Base-by-base conservation (phyloP, 805 yeast genomes). In the Cyberlindnera bimundalis region DNA sequence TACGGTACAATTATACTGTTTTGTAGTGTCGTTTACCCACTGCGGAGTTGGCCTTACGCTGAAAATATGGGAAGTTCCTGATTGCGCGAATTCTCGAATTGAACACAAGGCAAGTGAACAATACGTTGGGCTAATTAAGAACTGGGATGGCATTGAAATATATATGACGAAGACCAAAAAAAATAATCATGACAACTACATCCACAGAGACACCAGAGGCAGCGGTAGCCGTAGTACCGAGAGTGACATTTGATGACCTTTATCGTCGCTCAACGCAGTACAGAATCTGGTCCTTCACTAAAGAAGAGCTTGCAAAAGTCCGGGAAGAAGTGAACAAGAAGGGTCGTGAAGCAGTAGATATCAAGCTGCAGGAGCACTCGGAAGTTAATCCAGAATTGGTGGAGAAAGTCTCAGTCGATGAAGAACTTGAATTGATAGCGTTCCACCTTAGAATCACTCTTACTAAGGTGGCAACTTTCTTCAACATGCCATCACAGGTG, bases 261-360 rank as follows among this genome's bases (percentile, higher is more conserved):
- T 91, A 87, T 62, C 74, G 98, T 32, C 73, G 89, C 24, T 85
- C 96, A 4, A 74, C 93, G 1, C 99, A 91, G 65, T 91, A 73
- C 59, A 68, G 83, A 38, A 42, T 78, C 9, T 91, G 99, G 99
- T 89, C 97, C 1, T 91, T 76, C 60, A 79, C 88, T 0, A 56
- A 59, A 15, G 75, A 75, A 2, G 75, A 74, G 41, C 67, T 91
- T n/a, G 64, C 61, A 3, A 68, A 71, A 21, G 61, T 67, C 26
- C 66, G 86, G 43, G 49, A 53, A 13, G 52, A 63, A 12, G 74
- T 81, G 6, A 82, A 87, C 60, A 68, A 70, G 31, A 65, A 66
- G 20, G 96, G 91, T 3, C 59, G 61, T 16, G 43, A 19, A 4
- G 48, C 42, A 12, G 63, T 62, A 1, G 58, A 62, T 15, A 62